phyloP scores from a whole-genome alignment of 2,329 filamentous ascomycete species.

The Plectosphaerella plurivora region DNA sequence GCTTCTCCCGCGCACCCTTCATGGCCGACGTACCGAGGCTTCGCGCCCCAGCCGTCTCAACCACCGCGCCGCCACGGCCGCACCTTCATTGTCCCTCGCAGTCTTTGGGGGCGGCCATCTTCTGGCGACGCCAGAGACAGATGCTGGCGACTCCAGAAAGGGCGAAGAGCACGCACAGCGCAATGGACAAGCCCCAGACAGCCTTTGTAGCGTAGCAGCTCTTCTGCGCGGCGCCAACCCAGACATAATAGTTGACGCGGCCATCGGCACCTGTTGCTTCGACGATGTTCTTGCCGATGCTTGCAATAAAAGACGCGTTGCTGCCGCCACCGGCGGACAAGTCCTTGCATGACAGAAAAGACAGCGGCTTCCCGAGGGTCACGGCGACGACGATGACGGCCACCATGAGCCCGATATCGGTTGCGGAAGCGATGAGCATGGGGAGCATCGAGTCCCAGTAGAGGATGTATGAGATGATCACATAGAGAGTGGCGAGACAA shows the following conservation, averaged over 20 bases:
- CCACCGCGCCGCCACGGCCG: constrained; percentile 34
- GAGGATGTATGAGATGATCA: constrained; percentile 74
- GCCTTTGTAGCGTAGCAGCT: constrained; percentile 83
- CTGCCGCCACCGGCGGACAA: constrained; percentile 36
- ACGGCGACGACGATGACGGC: constrained; percentile 75
- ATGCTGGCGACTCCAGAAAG: constrained; percentile 55
- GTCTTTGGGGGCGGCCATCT: constrained; percentile 40
- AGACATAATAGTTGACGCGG: constrained; percentile 35
- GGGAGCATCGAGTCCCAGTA: constrained; percentile 74
- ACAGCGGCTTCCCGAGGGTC: constrained; percentile 74
- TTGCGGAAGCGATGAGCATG: constrained; percentile 60
- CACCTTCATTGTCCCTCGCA: constrained; percentile 40
- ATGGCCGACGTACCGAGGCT: constrained; percentile 32
- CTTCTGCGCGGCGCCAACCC: constrained; percentile 47
- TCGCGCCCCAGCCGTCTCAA: constrained; percentile 11
- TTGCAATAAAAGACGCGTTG: constrained; percentile 38
- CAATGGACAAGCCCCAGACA: constrained; percentile 81
- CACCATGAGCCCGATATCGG: constrained; percentile 68
- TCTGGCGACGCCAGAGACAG: constrained; percentile 60
- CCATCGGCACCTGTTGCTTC: constrained; percentile 19
- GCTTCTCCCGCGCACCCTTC: constrained; percentile 22
- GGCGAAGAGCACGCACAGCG: constrained; percentile 67
- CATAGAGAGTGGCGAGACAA: constrained; percentile 74
- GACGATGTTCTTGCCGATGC: constrained; percentile 36
- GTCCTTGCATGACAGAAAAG: constrained; percentile 66